Evolutionary conservation across 1,139 yeast species (phyloP).

Genomic region (Blastobotrys ciferrii): DNA sequence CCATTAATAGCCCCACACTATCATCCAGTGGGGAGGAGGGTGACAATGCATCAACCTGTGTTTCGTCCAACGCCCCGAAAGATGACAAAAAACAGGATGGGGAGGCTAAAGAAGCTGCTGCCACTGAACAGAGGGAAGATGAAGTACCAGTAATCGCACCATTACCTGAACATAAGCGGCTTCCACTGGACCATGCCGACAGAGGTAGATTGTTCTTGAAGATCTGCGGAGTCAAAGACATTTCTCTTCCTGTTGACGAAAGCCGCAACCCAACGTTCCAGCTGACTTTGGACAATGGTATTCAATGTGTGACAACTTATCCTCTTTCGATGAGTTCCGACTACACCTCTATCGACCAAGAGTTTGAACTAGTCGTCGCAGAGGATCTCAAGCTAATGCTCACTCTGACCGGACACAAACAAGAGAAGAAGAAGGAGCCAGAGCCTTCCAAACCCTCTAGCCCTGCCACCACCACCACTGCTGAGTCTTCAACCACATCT

Average conservation of each 20-base stretch:
- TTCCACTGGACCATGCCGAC: conserved; percentile 44
- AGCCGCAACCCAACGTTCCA: conserved; percentile 51
- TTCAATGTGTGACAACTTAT: conserved; percentile 77
- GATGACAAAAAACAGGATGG: neutral
- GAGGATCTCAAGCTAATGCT: conserved; percentile 60
- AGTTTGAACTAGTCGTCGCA: conserved; percentile 75
- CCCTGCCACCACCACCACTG: conserved; percentile 10
- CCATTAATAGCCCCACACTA: neutral
- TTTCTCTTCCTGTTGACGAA: conserved; percentile 50
- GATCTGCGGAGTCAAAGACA: conserved; percentile 57
- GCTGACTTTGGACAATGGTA: conserved; percentile 80
- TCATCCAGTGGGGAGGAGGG: neutral
- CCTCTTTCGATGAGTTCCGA: conserved; percentile 48
- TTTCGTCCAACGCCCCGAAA: neutral
- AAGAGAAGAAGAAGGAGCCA: conserved; percentile 7
- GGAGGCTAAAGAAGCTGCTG: neutral
- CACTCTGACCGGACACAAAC: conserved; percentile 54
- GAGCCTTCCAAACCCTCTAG: conserved; percentile 10
- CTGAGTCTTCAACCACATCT: conserved; percentile 7
- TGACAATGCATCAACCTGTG: neutral
- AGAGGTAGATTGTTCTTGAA: conserved; percentile 76
- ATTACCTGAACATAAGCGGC: neutral
- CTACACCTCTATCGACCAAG: conserved; percentile 58
- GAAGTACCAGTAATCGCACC: neutral
- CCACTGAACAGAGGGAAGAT: neutral